Conservation (phyloP, 2,329 filamentous ascomycete species). For the Cephalotrichum gorgonifer region DNA sequence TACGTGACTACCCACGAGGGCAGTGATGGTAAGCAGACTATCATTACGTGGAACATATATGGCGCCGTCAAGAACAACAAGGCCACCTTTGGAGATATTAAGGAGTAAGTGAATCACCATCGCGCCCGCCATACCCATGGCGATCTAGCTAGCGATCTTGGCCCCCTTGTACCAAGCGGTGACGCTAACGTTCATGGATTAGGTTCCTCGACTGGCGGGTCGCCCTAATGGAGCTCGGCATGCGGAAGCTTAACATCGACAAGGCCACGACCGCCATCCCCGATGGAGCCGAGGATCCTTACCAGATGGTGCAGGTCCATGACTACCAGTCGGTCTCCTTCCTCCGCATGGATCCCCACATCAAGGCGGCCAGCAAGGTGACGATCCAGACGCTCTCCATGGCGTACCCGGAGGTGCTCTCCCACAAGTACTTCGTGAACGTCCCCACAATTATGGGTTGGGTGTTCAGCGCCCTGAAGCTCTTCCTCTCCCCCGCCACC, state of each 20-base stretch:
- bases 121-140: too few species aligned
- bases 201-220: slow-evolving; percentile 83
- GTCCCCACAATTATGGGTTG: slow-evolving; percentile 88
- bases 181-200: not conserved
- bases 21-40: slow-evolving; percentile 40
- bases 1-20: slow-evolving; percentile 66
- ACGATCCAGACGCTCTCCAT: slow-evolving; percentile 73
- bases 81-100: slow-evolving; percentile 71
- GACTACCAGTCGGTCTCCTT: slow-evolving; percentile 87
- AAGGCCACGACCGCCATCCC: slow-evolving; percentile 61
- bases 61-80: slow-evolving; percentile 73
- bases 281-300: slow-evolving; percentile 67
- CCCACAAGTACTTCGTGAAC: slow-evolving; percentile 90
- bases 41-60: slow-evolving; percentile 92
- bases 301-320: slow-evolving; percentile 87
- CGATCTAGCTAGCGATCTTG: not conserved
- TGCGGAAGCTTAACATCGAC: slow-evolving; percentile 62
- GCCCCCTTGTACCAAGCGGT: not conserved
- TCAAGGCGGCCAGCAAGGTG: slow-evolving; percentile 67
- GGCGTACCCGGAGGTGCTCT: slow-evolving; percentile 79
- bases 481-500: slow-evolving; percentile 63
- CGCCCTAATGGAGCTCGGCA: slow-evolving; percentile 78
- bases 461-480: slow-evolving; percentile 65
- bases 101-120: slow-evolving; percentile 70
- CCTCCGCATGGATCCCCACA: slow-evolving; percentile 65